phyloP scores from a whole-genome alignment of 805 yeast species.

The Yueomyces sinensis region DNA sequence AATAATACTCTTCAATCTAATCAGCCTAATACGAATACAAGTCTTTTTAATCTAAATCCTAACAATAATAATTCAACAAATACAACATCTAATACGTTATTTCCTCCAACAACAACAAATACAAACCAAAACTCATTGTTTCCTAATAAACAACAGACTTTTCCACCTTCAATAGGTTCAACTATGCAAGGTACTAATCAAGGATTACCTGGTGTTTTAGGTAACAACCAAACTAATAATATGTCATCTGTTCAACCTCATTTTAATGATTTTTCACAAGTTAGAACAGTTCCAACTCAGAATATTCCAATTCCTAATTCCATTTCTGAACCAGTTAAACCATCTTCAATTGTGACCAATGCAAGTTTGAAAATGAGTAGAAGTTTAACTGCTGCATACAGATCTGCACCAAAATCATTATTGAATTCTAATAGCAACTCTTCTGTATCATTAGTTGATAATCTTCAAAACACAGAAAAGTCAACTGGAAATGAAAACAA shows the following conservation, averaged over 20 bases:
- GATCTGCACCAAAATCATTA: slow-evolving; percentile 51
- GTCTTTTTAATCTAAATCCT: no score
- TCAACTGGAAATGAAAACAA: background rate
- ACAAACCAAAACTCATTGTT: background rate
- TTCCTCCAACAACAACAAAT: background rate
- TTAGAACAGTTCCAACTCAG: slow-evolving; percentile 11
- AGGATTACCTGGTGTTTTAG: background rate
- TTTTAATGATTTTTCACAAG: slow-evolving; percentile 2
- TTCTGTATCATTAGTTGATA: no score
- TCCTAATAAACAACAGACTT: background rate
- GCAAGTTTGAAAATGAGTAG: slow-evolving; percentile 42
- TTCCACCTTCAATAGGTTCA: slow-evolving; percentile 25
- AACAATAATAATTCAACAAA: no score
- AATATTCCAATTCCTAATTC: slow-evolving; percentile 30
- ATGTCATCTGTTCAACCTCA: background rate
- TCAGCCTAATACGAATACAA: no score
- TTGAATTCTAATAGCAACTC: slow-evolving; percentile 19
- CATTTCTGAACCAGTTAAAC: slow-evolving; percentile 27
- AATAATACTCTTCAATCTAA: no score
- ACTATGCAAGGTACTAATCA: slow-evolving; percentile 9
- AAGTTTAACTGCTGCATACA: slow-evolving; percentile 46
- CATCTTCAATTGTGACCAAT: slow-evolving; percentile 35
- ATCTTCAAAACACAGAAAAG: no score
- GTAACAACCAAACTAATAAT: background rate
- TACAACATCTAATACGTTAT: background rate